Evolutionary conservation across 441 rosid genomes (phyloP), one percentile per base, ranked within the genome.

Genomic region (Hypseocharis bilobata): DNA sequence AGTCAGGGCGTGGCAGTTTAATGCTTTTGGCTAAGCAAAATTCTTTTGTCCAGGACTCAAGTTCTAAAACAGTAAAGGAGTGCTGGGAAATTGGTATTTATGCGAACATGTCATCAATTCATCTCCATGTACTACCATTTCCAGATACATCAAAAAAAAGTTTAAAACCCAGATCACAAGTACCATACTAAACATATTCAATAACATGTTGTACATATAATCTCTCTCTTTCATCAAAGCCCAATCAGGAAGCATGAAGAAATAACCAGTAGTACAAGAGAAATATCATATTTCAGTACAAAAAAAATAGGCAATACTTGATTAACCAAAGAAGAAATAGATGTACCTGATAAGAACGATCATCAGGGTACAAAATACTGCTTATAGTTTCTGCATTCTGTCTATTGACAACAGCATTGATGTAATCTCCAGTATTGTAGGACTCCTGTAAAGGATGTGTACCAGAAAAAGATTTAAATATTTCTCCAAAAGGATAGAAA

Each of bases 381-480:
- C 84, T 78, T 62, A 84, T 82, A 64, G 77, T 81, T 70, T 83
- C 87, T 29, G 85, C 83, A 49, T 67, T 75, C 72, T 79, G 83
- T 67, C 83, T 70, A 62, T 77, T 73, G 62, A 79, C 83, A 68
- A 83, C 85, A 52, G 86, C 84, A 70, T 77, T 72, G 67, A 80
- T 74, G 64, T 84, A 80, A 66, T 82, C 86, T 59, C 86, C 86
- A 26, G 84, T 75, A 64, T 75, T 80, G 72, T 59, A 80, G 26
- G 84, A 70, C 70, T 77, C 83, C 84, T 68, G 72, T 66, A 69
- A 40, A 29, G 60, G 23, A 45, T 36, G 28, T 25, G 23, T 52
- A 22, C 55, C 59, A 13, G 65, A 36, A 61, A 42, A 29, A 38
- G n/a, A 14, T 38, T 7, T 4, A 42, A 42, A 42, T 13, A 1